These are phyloP conservation scores for Acrocalymma vagum DNA, from an alignment of 2,329 filamentous ascomycete genomes.

Conservation along the genomic window DNA sequence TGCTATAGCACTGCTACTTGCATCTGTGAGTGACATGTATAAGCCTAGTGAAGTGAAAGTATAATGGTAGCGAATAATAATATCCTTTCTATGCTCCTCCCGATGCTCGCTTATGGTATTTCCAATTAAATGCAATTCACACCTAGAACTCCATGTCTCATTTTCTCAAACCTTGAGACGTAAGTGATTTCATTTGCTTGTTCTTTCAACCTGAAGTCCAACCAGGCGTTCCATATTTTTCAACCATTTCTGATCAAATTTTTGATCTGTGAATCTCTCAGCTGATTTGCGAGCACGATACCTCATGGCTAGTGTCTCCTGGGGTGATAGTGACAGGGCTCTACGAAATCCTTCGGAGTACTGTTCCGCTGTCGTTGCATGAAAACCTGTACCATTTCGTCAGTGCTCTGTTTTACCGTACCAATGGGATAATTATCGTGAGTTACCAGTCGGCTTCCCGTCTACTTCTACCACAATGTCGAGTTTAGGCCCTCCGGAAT, in stretches of 20 bases:
- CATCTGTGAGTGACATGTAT: too few relatives aligned
- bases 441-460: conserved; percentile 76
- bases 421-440: background rate
- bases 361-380: conserved; percentile 78
- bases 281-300: conserved; percentile 79
- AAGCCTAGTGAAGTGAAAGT: too few relatives aligned
- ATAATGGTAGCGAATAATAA: too few relatives aligned
- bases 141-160: too few relatives aligned
- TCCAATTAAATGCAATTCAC: too few relatives aligned
- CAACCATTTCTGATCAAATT: conserved; percentile 83
- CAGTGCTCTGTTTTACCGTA: background rate
- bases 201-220: conserved; percentile 42
- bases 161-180: too few relatives aligned
- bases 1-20: too few relatives aligned
- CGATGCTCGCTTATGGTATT: too few relatives aligned
- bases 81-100: too few relatives aligned
- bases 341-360: conserved; percentile 84
- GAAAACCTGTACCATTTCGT: conserved; percentile 70
- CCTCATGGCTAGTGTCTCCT: conserved; percentile 77
- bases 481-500: conserved; percentile 89
- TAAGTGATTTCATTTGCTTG: conserved; percentile 16
- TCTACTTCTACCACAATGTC: conserved; percentile 90
- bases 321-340: conserved; percentile 71
- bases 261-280: conserved; percentile 84
- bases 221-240: conserved; percentile 78